Evolutionary conservation across 2,329 filamentous ascomycete species (phyloP).

Genomic region (Penicillium sp.): DNA sequence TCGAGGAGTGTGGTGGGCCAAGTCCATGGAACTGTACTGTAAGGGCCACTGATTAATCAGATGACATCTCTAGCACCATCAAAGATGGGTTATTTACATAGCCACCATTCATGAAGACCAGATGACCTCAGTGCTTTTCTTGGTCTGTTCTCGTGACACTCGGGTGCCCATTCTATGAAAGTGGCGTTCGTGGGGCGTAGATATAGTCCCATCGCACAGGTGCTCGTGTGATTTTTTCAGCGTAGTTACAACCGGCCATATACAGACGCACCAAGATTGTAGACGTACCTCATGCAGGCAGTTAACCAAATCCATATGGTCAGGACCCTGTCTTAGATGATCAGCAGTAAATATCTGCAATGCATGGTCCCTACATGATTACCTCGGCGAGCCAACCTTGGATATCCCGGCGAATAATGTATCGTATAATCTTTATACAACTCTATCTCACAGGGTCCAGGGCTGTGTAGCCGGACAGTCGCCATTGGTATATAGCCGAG

Average conservation of each 20-base stretch:
- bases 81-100: background rate
- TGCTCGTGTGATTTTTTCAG: background rate
- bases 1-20: background rate
- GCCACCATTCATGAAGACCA: background rate
- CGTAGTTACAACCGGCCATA: background rate
- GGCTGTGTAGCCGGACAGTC: background rate
- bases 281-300: background rate
- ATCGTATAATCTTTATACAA: background rate
- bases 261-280: background rate
- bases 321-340: background rate
- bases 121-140: background rate
- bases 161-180: background rate
- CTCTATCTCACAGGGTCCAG: background rate
- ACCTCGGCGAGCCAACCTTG: background rate
- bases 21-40: background rate
- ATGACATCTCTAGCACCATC: background rate
- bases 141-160: background rate
- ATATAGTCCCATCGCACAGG: background rate
- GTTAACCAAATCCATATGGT: background rate
- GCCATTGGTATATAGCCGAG: background rate
- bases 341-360: background rate
- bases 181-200: background rate
- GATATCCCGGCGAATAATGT: background rate
- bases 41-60: background rate
- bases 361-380: background rate